Conservation (phyloP, 169 alveolate species). For the Plasmodium gonderi region DNA sequence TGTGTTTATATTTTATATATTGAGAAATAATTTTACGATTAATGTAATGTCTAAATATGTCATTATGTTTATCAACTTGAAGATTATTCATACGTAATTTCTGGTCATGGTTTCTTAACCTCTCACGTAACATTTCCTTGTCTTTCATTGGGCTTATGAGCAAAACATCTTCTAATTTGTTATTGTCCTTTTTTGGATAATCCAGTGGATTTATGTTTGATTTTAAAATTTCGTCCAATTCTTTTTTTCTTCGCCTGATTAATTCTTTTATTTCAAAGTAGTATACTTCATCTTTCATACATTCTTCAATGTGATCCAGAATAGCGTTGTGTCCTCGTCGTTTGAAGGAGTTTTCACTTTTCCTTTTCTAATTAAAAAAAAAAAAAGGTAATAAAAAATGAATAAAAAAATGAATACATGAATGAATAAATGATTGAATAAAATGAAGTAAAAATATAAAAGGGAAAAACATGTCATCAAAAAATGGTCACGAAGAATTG, state of each 20-base stretch:
- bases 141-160: not conserved
- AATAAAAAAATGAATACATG: not conserved
- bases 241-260: conserved; percentile 54
- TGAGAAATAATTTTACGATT: conserved; percentile 31
- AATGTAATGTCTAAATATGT: conserved; percentile 6
- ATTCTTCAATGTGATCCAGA: not conserved
- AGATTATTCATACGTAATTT: not conserved
- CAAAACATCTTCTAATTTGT: not conserved
- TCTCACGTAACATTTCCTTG: not conserved
- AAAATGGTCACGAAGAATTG: not conserved
- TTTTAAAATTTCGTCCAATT: conserved; percentile 22
- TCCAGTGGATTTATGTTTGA: not conserved
- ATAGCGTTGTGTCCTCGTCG: not conserved
- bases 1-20: conserved; percentile 38
- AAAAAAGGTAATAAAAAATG: no score
- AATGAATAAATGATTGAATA: not conserved
- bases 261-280: conserved; percentile 61
- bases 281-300: conserved; percentile 34
- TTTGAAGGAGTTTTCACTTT: not conserved
- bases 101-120: not conserved
- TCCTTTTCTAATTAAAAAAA: conserved; percentile 39
- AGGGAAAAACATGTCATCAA: not conserved
- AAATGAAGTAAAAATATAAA: no score
- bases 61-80: not conserved
- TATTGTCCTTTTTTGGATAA: not conserved